Conservation (phyloP, 768 basidiomycete species). For the Pholiota microspora region DNA sequence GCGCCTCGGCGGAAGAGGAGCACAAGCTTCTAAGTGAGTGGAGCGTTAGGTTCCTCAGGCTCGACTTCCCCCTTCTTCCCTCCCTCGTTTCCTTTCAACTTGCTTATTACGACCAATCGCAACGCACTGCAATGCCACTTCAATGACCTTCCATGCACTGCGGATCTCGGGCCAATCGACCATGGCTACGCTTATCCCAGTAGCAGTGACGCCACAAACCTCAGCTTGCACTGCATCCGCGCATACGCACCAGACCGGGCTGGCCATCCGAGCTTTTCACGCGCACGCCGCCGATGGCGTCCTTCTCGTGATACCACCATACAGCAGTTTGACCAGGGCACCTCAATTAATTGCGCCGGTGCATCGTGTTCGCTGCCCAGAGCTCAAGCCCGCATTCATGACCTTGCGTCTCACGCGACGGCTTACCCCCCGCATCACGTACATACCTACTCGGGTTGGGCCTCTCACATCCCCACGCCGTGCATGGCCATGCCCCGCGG, state of each 20-base stretch:
- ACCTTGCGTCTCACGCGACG: not conserved
- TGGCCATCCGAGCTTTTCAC: not conserved
- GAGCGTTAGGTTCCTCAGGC: not conserved
- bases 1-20: slow-evolving; percentile 22
- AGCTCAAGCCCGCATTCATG: not conserved
- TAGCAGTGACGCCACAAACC: not conserved
- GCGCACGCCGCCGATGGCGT: not conserved
- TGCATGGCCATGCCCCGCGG: not conserved
- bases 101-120: not conserved
- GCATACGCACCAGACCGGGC: not conserved
- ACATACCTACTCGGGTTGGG: not conserved
- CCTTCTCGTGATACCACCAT: no score
- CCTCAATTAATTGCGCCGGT: not conserved
- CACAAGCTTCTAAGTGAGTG: slow-evolving; percentile 21
- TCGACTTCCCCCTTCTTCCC: not conserved
- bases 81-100: not conserved
- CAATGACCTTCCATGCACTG: not conserved
- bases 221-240: not conserved
- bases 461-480: not conserved
- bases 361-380: not conserved
- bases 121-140: not conserved
- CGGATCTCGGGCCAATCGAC: not conserved
- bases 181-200: not conserved
- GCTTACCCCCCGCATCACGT: not conserved
- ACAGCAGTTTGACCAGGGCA: no score